Base-by-base conservation (phyloP, 352 stramenopile genomes). In the Globisporangium orthogonon region DNA sequence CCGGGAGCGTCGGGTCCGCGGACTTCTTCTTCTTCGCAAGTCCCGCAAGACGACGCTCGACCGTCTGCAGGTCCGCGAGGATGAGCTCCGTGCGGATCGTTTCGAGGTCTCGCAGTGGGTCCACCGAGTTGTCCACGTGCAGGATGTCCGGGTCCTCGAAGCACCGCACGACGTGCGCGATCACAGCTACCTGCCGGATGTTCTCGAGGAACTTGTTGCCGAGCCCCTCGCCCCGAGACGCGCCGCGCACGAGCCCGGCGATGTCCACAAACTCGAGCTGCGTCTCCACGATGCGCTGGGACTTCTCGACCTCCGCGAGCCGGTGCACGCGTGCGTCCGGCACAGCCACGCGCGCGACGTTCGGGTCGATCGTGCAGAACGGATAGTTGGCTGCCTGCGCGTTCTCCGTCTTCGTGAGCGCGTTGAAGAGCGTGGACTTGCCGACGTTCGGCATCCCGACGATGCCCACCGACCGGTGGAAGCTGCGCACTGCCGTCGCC, bases 111-210 rank as follows among this genome's bases (percentile, higher is more conserved):
- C 96, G 75, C 30, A 98, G 69, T 7, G 97, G 96, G 73, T 99
- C 89, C 13, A 99, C 89, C 2, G 66, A 89, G 40, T 95, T 94
- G 66, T 98, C 94, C 18, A 99, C 97, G 73, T 98, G 94, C 57
- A 98, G 89, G 54, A 99, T 97, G 77, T 99, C 96, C 18, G 96
- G 89, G 74, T 99, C 90, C 54, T 98, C 92, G 63, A 99, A 99
- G 76, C 96, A 99, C 37, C 97, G 89, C 46, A 99, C 94, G 3
- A 99, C 82, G 63, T 93, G 84, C 9, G 69, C 70, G 52, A 93
- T 92, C 50, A 93, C 83, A 1, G 76, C 83, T 48, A 94, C 84
- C 55, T 92, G 79, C 2, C 81, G 83, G 61, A 96, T 96, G 60
- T 93, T 91, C 52, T 88, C 75, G 15, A 96, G 67, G 54, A 96